Base-by-base conservation (phyloP, 495 filamentous ascomycete genomes). In the Penicillium psychrofluorescens region DNA sequence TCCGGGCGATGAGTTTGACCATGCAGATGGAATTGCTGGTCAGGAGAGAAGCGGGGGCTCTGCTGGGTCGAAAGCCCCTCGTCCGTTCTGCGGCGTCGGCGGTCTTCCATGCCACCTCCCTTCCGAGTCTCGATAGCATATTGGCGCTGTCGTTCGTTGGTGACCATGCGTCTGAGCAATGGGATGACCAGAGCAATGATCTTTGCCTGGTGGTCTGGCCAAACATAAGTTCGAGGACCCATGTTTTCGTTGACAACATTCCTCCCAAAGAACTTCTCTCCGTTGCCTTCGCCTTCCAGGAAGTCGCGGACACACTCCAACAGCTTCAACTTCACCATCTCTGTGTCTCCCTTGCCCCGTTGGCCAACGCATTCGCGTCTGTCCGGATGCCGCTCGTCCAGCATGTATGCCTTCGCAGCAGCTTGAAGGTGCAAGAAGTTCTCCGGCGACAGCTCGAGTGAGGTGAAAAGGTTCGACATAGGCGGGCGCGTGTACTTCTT, bases 401-500 rank as follows among this genome's bases (percentile, higher is more conserved):
- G 61, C 80, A 84, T 84, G 49, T 76, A 84, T 8, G 45, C 50
- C 50, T 82, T 84, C 0, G 79, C 79, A 6, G 72, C 76, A 1
- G 75, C 69, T 57, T 83, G 77, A 2, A 84, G 64, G 40, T 76
- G 69, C 11, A 82, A 46, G 44, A 81, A 84, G 42, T 72, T 72
- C 55, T 81, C 77, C 1, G 79, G 73, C 6, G 70, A 67, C 2
- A 82, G 54, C 44, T 78, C 73, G 7, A 84, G 68, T 1, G 77
- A 79, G 1, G 68, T 50, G 47, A 77, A 81, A 10, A 84, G 56
- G 44, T 79, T 79, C 22, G 79, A 76, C 72, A 82, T 81, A 2
- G 79, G 75, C 11, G 79, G 78, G 10, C 79, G 67, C 0, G 77
- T 81, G 48, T 76, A 76, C 46, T 82, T 82, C 48, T 77, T 77